These are phyloP conservation scores for Lactarius indigo DNA, from an alignment of 768 basidiomycete species.

Conservation along the genomic window DNA sequence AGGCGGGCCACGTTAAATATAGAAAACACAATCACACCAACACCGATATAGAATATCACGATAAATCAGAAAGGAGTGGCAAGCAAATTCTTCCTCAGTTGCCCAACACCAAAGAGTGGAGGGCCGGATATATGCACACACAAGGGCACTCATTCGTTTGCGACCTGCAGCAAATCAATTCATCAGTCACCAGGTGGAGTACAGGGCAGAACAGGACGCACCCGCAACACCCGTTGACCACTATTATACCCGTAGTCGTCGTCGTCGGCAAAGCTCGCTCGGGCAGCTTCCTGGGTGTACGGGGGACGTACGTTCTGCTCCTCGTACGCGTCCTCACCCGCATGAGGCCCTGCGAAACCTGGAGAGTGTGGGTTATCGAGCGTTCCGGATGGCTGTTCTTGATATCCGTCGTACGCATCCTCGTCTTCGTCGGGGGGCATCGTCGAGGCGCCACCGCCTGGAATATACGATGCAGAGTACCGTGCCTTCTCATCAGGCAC, in stretches of 20 bases:
- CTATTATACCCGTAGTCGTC: conserved; percentile 35
- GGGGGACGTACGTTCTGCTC: neutral
- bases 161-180: conserved; percentile 10
- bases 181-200: neutral
- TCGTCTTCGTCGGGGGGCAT: conserved; percentile 22
- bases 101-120: neutral
- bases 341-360: neutral
- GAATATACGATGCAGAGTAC: conserved; percentile 12
- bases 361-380: conserved; percentile 26
- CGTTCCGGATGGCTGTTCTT: conserved; percentile 7
- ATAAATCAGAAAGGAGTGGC: conserved; percentile 20
- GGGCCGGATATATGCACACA: conserved; percentile 1
- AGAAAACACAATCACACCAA: neutral
- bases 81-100: neutral
- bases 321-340: conserved; percentile 9
- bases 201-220: conserved; percentile 14
- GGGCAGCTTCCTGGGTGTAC: conserved; percentile 18
- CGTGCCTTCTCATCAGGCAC: conserved; percentile 7
- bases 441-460: neutral
- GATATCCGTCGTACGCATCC: conserved; percentile 31
- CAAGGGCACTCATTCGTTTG: conserved; percentile 9
- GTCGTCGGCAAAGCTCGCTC: conserved; percentile 33
- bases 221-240: conserved; percentile 33
- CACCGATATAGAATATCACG: conserved; percentile 8
- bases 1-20: conserved; percentile 1